Percentiles rank a stretch among this genome's conserved stretches.
Conservation (phyloP, 148 eudicot species). For the Fagopyrum tataricum region DNA sequence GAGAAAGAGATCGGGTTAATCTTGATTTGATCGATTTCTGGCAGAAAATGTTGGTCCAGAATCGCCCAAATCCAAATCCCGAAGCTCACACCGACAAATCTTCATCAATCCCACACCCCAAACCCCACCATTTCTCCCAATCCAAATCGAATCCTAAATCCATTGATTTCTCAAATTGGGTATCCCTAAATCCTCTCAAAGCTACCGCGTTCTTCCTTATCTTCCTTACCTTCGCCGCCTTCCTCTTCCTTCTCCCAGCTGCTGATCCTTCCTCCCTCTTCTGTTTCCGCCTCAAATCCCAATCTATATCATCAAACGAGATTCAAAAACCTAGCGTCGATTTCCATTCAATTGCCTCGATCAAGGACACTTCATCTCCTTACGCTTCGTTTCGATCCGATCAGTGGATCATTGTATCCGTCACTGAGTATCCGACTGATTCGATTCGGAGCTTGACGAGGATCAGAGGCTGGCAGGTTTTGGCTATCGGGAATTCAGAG, state of each 20-base stretch:
- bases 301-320: not conserved
- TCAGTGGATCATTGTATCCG: constrained; percentile 25
- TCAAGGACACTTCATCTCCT: constrained; percentile 20
- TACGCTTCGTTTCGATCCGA: constrained; percentile 21
- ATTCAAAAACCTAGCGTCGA: constrained; percentile 21
- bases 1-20: not conserved
- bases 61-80: constrained; percentile 18
- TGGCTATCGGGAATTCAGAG: constrained; percentile 25
- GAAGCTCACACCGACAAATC: constrained; percentile 10
- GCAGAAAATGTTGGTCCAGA: constrained; percentile 22
- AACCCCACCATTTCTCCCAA: constrained; percentile 14
- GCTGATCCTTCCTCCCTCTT: constrained; percentile 25
- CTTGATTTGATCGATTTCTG: not conserved
- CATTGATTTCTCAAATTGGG: constrained; percentile 22
- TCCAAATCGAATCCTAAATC: constrained; percentile 17
- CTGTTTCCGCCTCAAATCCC: constrained; percentile 19
- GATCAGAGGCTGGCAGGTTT: constrained; percentile 31
- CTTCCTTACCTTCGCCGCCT: constrained; percentile 23
- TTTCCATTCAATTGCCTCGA: constrained; percentile 22
- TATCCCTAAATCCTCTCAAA: constrained; percentile 18
- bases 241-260: constrained; percentile 25
- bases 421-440: constrained; percentile 24
- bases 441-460: constrained; percentile 16
- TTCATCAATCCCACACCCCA: not conserved
- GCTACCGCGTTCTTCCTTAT: constrained; percentile 17